Evolutionary conservation across 1,139 yeast species (phyloP), one percentile per base, ranked within the genome.

Genomic region (Geotrichum histeridarum): DNA sequence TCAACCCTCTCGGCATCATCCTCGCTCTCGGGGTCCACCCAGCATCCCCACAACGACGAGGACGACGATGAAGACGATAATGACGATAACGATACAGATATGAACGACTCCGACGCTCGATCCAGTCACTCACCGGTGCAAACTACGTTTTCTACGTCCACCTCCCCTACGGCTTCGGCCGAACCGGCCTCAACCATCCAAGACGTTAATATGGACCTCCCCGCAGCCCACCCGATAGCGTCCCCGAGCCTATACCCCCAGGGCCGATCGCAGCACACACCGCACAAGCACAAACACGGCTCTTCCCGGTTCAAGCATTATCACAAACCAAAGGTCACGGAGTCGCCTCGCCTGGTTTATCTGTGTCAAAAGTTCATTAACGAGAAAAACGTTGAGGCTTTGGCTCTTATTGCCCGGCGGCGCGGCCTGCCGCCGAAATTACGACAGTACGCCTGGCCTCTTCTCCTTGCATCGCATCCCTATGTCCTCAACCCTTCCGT

Each of bases 381-480:
- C 50, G 74, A 75, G 41, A 75, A 75, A 54, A 82, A 85, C 65
- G 78, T 80, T 54, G 82, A 81, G 48, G 88, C 86, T 1, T 72
- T 91, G 50, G 95, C 97, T 0, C 74, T 83, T 59, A 72, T 91
- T 14, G 91, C 96, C 2, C 76, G 96, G 59, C 91, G 86, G 62
- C 77, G 82, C 58, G 97, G 98, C 1, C 75, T 90, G 30, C 97
- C 97, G 1, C 95, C 96, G 0, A 79, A 83, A 58, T 74, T 89
- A 54, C 77, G 98, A 57, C 83, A 81, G 61, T 77, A 79, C 57
- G 85, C 87, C 9, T 91, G 97, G 97, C 96, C 97, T 1, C 72
- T 88, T 8, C 69, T 91, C 51, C 70, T 91, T 58, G 83, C 83
- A 61, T 81, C 82, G 62, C 97, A 91, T 68, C 96, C 97, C 0